A percentile compares a stretch with the other conserved stretches of the same genome.
These are phyloP conservation scores for Nepenthes mirabilis DNA, from an alignment of 148 eudicot genomes.

Conservation along the genomic window DNA sequence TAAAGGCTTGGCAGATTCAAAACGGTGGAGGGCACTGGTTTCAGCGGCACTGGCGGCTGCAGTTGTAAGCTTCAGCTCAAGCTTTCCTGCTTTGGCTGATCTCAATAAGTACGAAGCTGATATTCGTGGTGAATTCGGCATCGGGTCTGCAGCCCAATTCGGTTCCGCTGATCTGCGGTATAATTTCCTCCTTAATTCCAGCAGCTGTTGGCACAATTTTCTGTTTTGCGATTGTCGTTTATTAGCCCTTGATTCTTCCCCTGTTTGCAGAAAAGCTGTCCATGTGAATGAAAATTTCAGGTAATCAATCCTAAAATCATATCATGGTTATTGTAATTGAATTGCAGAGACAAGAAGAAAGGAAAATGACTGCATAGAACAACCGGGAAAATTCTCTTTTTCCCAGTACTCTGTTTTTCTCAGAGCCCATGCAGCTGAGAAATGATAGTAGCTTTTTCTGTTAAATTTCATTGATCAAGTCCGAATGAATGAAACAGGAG, in stretches of 20 bases:
- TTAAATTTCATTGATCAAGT: not conserved
- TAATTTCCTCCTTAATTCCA: conserved; percentile 1
- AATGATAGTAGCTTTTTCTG: not conserved
- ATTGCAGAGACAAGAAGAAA: too few species aligned
- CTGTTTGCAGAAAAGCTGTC: conserved; percentile 65
- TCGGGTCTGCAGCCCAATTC: conserved; percentile 94
- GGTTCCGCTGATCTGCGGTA: conserved; percentile 95
- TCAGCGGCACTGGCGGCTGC: conserved; percentile 58
- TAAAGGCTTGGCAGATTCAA: conserved; percentile 22
- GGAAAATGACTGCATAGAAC: too few species aligned
- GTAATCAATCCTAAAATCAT: conserved; percentile 12
- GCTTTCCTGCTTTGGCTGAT: conserved; percentile 63
- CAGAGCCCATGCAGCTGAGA: too few species aligned
- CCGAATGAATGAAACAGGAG: conserved; percentile 32
- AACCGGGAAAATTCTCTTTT: too few species aligned
- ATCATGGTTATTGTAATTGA: too few species aligned
- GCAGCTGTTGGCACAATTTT: not conserved
- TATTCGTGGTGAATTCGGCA: conserved; percentile 81
- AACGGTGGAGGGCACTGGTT: conserved; percentile 37
- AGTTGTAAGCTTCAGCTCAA: conserved; percentile 33
- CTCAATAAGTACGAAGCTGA: conserved; percentile 92
- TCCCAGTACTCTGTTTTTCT: too few species aligned
- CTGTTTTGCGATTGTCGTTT: not conserved
- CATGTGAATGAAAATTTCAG: conserved; percentile 89
- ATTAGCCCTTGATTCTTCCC: not conserved